Evolutionary conservation across 177 flowering plant genomes (phyloP).

Genomic region (Vitis hybrid): DNA sequence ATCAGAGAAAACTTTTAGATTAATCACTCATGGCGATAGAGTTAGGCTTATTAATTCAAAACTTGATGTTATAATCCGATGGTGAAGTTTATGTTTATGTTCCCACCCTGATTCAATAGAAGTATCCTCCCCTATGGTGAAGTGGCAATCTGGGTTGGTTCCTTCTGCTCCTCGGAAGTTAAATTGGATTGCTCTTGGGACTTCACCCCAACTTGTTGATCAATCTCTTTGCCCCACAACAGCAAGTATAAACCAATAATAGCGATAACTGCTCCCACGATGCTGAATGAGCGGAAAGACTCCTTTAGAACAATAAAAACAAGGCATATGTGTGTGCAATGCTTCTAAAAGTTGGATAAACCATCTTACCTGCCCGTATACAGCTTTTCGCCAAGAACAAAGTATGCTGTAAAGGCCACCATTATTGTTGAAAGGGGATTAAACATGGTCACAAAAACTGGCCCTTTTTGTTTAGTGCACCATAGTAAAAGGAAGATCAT

Average conservation of each 20-base stretch:
- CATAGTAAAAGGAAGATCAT: constrained; percentile 66
- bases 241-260: constrained; percentile 69
- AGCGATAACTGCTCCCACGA: constrained; percentile 58
- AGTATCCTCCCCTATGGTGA: background rate
- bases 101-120: too few species aligned
- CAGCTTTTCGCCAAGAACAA: constrained; percentile 60
- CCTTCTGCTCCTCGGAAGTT: background rate
- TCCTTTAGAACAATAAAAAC: background rate
- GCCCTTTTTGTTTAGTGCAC: constrained; percentile 76
- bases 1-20: too few species aligned
- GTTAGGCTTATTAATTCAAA: too few species aligned
- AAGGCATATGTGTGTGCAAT: background rate
- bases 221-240: constrained; percentile 79
- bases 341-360: background rate
- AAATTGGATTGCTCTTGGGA: background rate
- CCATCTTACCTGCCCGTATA: constrained; percentile 62
- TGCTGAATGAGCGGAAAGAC: constrained; percentile 36
- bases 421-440: constrained; percentile 69
- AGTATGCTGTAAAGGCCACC: constrained; percentile 68
- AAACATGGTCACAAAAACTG: constrained; percentile 86
- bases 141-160: background rate
- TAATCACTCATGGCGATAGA: too few species aligned
- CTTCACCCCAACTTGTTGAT: constrained; percentile 24
- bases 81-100: too few species aligned
- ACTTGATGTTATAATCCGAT: too few species aligned